Evolutionary conservation across 202 grass and related monocot genomes (phyloP).

Genomic region (Schoenoplectus triqueter): DNA sequence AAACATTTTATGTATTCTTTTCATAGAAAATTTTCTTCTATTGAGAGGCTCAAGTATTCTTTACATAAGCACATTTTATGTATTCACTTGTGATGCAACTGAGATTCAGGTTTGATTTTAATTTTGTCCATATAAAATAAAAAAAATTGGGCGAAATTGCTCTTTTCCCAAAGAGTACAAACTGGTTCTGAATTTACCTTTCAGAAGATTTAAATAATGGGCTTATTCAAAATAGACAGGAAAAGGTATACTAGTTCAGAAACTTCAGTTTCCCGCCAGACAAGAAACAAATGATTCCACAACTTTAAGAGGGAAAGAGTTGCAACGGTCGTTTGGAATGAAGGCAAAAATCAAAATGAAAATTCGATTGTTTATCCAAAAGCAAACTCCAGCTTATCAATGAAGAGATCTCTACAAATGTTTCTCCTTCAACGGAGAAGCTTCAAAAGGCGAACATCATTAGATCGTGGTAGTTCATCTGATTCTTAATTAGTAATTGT

Average conservation of each 20-base stretch:
- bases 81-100: slow-evolving; percentile 36
- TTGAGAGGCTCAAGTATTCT: too few relatives aligned
- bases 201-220: background rate
- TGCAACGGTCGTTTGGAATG: slow-evolving; percentile 1
- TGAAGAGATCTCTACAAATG: slow-evolving; percentile 41
- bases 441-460: slow-evolving; percentile 3
- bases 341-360: slow-evolving; percentile 8
- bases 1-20: background rate
- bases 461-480: slow-evolving; percentile 23
- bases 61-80: background rate
- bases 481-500: background rate
- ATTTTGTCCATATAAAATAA: background rate
- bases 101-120: slow-evolving; percentile 33
- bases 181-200: background rate
- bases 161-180: background rate
- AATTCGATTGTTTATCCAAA: slow-evolving; percentile 2
- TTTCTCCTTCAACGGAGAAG: slow-evolving; percentile 35
- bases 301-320: slow-evolving; percentile 5
- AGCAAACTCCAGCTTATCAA: slow-evolving; percentile 7
- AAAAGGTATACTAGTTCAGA: background rate
- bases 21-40: background rate
- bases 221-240: background rate
- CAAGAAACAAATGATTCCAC: background rate
- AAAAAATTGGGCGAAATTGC: background rate
- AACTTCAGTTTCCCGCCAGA: background rate